Evolutionary conservation across 768 basidiomycete genomes (phyloP), one percentile per base, ranked within the genome.

Genomic region (Pleurotus ostreatus): DNA sequence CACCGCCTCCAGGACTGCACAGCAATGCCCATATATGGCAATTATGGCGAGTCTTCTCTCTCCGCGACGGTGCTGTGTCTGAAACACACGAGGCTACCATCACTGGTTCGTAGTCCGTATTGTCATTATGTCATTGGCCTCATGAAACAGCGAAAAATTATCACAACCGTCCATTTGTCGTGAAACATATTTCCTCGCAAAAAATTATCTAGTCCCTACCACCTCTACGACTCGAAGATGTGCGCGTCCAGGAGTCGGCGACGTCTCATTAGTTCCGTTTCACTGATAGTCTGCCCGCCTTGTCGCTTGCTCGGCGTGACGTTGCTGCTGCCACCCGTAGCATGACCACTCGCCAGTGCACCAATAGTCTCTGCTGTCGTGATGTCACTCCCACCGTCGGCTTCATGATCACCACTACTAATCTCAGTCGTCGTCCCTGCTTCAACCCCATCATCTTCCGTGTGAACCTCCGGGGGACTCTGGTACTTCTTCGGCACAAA

Each of bases 231-330:
- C 59, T 77, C 75, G 64, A 78, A 85, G 49, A 88, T 84, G 65
- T 89, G 86, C 51, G 85, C 78, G 61, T 89, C 88, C 53, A 94
- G 74, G 66, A 94, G 67, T 63, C 92, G 81, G 52, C 89, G 80
- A 62, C 93, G 78, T 63, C 85, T 73, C 78, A 94, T 86, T 67
- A 93, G 68, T 69, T 91, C 90, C 16, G 75, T 79, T 69, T 92
- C 89, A n/a, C 81, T 79, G 56, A 90, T 91, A 41, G 83, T 84
- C 60, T 86, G 83, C 15, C 88, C 86, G 12, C 78, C 71, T 70
- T 78, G 61, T 62, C 82, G 68, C 34, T 68, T 60, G 71, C 69
- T 25, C 55, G 65, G 45, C 59, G 60, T 23, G 55, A 54, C 39
- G 49, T 63, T 48, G 62, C 55, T 38, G 55, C 63, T 57, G 18